Conservation (phyloP, 1,139 yeast species). For the Yamadazyma taylorii region DNA sequence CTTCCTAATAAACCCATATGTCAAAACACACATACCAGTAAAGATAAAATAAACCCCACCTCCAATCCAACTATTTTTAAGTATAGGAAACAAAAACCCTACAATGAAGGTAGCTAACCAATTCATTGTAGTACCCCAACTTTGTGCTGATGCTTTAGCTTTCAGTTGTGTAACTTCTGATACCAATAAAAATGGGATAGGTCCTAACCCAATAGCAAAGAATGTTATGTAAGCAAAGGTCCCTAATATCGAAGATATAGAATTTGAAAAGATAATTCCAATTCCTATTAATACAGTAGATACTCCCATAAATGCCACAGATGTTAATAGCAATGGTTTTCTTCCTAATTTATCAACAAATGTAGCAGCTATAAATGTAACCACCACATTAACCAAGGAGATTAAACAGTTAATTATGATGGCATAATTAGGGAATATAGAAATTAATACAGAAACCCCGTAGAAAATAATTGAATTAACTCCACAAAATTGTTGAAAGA, state of each 20-base stretch:
- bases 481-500: slow-evolving; percentile 92
- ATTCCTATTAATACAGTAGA: slow-evolving; percentile 63
- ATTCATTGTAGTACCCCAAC: slow-evolving; percentile 87
- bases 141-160: slow-evolving; percentile 85
- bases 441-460: slow-evolving; percentile 79
- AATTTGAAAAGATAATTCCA: slow-evolving; percentile 55
- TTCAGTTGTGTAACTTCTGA: slow-evolving; percentile 82
- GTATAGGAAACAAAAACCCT: slow-evolving; percentile 77
- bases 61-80: slow-evolving; percentile 60
- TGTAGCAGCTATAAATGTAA: slow-evolving; percentile 72
- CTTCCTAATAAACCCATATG: slow-evolving; percentile 46
- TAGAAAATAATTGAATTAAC: slow-evolving; percentile 89
- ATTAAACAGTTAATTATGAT: slow-evolving; percentile 71
- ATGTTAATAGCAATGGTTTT: slow-evolving; percentile 63
- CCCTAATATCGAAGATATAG: slow-evolving; percentile 60
- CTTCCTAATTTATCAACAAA: slow-evolving; percentile 76
- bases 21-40: slow-evolving; percentile 52
- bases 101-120: slow-evolving; percentile 87
- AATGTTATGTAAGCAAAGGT: slow-evolving; percentile 74
- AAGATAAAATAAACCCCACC: slow-evolving; percentile 81
- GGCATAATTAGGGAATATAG: slow-evolving; percentile 69
- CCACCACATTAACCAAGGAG: slow-evolving; percentile 67
- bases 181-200: slow-evolving; percentile 88
- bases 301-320: slow-evolving; percentile 70
- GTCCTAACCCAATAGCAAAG: slow-evolving; percentile 92